A percentile compares a stretch with the other conserved stretches of the same genome.
phyloP scores from a whole-genome alignment of 192 early-diverging fungal species.

The Spizellomyces sp. region DNA sequence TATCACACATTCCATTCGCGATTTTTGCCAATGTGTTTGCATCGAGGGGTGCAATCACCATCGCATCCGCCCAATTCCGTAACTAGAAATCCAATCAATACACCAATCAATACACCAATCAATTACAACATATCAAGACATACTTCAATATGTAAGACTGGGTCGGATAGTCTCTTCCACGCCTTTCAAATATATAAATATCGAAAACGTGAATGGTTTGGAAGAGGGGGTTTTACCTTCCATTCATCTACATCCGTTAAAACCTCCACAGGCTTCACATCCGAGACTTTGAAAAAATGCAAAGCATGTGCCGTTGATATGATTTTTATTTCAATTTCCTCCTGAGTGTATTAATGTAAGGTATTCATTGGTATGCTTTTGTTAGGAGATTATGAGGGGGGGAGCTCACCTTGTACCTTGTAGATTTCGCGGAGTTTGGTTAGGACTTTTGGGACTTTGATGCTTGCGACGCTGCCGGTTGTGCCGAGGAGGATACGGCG shows the following conservation, averaged over 20 bases:
- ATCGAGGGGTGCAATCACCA: constrained; percentile 87
- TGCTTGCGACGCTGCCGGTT: constrained; percentile 88
- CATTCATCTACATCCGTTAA: constrained; percentile 89
- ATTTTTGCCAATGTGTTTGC: constrained; percentile 94
- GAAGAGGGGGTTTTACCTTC: constrained; percentile 46
- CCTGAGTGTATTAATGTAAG: neutral
- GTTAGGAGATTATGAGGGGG: no score
- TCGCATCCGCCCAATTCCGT: constrained; percentile 91
- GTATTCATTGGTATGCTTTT: no score
- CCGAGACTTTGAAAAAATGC: constrained; percentile 78
- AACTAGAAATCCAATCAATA: constrained; percentile 65
- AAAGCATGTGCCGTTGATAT: constrained; percentile 80
- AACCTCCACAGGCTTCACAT: constrained; percentile 50
- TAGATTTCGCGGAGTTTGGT: constrained; percentile 33
- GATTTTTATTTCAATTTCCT: constrained; percentile 72
- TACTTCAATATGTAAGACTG: constrained; percentile 93
- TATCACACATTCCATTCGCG: constrained; percentile 90
- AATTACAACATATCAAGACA: no score
- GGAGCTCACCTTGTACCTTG: constrained; percentile 41
- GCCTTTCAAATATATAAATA: constrained; percentile 42
- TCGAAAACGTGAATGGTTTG: neutral
- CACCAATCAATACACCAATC: no score
- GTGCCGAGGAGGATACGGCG: constrained; percentile 71
- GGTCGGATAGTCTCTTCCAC: constrained; percentile 84
- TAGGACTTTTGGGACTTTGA: constrained; percentile 84